Conservation (phyloP, 176 grass and related monocot genomes). For the Panicum miliaceum region DNA sequence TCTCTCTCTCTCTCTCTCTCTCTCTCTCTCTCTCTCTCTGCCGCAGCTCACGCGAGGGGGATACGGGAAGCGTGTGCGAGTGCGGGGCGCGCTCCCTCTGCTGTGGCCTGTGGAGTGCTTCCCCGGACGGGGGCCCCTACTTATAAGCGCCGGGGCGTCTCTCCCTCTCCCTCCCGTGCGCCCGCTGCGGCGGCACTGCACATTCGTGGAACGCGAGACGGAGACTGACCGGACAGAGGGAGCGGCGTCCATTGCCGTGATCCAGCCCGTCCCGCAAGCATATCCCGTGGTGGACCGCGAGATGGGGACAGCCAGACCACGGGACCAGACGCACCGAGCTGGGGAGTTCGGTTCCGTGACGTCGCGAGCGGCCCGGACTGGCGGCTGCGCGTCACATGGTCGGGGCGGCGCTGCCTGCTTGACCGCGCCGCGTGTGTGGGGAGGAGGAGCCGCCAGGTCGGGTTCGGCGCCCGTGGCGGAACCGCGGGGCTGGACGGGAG, state of each 20-base stretch:
- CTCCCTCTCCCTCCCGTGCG: background rate
- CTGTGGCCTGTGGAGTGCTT: background rate
- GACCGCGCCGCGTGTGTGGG: conserved; percentile 9
- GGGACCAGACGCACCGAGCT: too few species aligned
- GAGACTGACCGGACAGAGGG: background rate
- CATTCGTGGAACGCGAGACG: conserved; percentile 25
- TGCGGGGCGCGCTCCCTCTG: background rate
- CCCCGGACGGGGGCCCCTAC: background rate
- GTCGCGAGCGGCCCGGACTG: background rate
- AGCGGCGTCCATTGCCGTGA: background rate
- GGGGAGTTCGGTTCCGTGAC: background rate
- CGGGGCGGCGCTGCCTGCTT: conserved; percentile 7
- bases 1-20: background rate
- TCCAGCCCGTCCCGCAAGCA: background rate
- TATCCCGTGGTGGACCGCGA: background rate
- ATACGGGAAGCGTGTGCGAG: background rate
- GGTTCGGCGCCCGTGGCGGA: background rate
- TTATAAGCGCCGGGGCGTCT: conserved; percentile 45
- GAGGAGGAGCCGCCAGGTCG: background rate
- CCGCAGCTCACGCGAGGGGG: background rate
- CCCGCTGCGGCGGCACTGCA: background rate
- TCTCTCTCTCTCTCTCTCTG: background rate
- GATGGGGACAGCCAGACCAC: background rate
- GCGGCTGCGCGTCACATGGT: conserved; percentile 4
- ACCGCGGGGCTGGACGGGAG: too few species aligned